These are phyloP conservation scores for Leccinellum luteum DNA, from an alignment of 768 basidiomycete species.

Conservation along the genomic window DNA sequence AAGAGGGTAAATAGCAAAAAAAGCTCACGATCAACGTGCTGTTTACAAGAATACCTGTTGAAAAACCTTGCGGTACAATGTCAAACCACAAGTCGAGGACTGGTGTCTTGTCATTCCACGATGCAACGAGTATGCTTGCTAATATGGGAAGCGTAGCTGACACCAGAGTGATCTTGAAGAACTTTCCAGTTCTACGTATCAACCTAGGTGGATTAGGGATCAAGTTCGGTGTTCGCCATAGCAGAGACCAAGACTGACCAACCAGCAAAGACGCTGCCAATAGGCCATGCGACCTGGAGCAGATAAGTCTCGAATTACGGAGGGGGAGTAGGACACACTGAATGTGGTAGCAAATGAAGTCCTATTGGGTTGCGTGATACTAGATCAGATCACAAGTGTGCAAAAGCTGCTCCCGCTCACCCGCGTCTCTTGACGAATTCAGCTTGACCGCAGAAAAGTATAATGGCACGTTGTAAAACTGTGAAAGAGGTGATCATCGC, in stretches of 20 bases:
- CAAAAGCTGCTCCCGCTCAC: too few relatives aligned
- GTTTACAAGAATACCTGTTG: slow-evolving; percentile 83
- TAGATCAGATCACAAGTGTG: too few relatives aligned
- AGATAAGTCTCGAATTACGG: too few relatives aligned
- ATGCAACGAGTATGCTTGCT: slow-evolving; percentile 57
- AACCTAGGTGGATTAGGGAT: not conserved
- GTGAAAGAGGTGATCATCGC: too few relatives aligned
- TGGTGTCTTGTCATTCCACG: slow-evolving; percentile 65
- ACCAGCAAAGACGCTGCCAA: not conserved
- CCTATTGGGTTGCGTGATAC: too few relatives aligned
- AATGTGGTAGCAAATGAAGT: too few relatives aligned
- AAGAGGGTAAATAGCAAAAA: slow-evolving; percentile 4
- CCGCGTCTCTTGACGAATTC: too few relatives aligned
- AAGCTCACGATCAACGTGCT: slow-evolving; percentile 78
- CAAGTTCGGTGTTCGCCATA: not conserved
- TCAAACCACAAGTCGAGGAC: slow-evolving; percentile 71
- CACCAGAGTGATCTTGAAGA: not conserved
- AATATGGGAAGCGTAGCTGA: slow-evolving; percentile 50
- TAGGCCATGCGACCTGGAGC: too few relatives aligned
- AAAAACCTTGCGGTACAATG: slow-evolving; percentile 77
- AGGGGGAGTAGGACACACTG: too few relatives aligned
- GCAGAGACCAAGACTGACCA: not conserved
- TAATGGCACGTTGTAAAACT: too few relatives aligned
- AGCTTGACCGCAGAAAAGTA: too few relatives aligned
- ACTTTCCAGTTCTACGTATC: not conserved